phyloP scores from a whole-genome alignment of 257 asterid species.

The Solanum chiquidenum region DNA sequence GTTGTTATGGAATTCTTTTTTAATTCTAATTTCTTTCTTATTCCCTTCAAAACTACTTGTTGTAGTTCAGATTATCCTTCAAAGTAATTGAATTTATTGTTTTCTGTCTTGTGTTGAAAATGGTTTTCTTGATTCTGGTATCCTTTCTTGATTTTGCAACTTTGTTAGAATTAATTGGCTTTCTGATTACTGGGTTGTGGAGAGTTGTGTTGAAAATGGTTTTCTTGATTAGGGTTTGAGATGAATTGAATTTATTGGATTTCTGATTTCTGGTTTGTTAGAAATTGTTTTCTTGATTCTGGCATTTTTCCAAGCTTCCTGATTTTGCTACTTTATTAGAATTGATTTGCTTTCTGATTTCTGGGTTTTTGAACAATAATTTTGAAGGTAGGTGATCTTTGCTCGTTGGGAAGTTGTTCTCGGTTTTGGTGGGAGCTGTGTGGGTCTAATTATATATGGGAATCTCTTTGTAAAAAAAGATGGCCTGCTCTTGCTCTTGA shows the following conservation, averaged over 20 bases:
- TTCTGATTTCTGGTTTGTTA: neutral
- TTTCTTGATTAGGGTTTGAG: neutral
- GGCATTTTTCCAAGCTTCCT: neutral
- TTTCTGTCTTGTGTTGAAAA: neutral
- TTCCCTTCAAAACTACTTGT: too few species aligned
- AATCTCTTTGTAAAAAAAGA: constrained; percentile 46
- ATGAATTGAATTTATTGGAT: too few species aligned
- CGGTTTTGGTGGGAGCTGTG: constrained; percentile 78
- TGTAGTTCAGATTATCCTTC: too few species aligned
- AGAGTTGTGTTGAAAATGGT: neutral
- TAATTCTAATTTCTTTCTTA: too few species aligned
- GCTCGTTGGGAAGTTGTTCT: constrained; percentile 82
- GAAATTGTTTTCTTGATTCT: neutral
- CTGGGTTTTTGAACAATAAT: neutral
- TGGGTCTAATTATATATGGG: constrained; percentile 74
- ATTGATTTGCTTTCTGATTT: neutral
- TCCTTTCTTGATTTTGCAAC: neutral
- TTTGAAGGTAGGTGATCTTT: constrained; percentile 57
- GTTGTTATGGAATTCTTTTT: neutral
- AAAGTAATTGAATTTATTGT: too few species aligned
- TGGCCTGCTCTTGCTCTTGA: constrained; percentile 42
- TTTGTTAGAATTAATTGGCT: neutral
- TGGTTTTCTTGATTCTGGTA: neutral
- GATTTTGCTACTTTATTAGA: neutral
- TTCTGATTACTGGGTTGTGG: neutral